Conservation (phyloP, 2,329 filamentous ascomycete species). For the Aspergillus amoenus region DNA sequence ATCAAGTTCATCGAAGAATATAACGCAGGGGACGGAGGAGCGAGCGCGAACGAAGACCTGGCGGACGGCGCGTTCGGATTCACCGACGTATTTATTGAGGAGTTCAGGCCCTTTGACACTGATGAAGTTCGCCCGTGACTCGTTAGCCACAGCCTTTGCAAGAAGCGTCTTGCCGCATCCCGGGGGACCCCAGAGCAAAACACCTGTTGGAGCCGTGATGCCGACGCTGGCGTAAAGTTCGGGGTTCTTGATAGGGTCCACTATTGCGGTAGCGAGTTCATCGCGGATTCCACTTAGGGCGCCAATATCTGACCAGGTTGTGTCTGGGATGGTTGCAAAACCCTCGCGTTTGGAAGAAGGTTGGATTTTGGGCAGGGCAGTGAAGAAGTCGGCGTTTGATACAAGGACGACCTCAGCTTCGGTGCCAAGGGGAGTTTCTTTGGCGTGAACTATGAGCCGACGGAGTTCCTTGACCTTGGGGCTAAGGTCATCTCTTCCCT, state of each 20-base stretch:
- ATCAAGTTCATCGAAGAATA: slow-evolving; percentile 98
- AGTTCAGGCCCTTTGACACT: slow-evolving; percentile 95
- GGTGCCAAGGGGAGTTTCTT: slow-evolving; percentile 50
- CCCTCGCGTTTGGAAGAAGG: slow-evolving; percentile 87
- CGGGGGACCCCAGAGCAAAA: slow-evolving; percentile 93
- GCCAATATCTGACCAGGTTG: slow-evolving; percentile 90
- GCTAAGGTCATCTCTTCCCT: slow-evolving; percentile 38
- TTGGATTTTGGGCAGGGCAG: slow-evolving; percentile 72
- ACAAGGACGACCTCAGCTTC: slow-evolving; percentile 59
- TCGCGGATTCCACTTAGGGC: slow-evolving; percentile 77
- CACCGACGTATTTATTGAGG: slow-evolving; percentile 96
- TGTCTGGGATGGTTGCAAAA: slow-evolving; percentile 89
- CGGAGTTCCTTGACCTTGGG: slow-evolving; percentile 47
- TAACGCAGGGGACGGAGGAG: slow-evolving; percentile 83
- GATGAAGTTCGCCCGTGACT: slow-evolving; percentile 96
- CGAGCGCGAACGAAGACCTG: slow-evolving; percentile 88
- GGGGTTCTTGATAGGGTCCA: slow-evolving; percentile 82
- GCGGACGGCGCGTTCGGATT: slow-evolving; percentile 88
- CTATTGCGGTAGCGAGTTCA: slow-evolving; percentile 80
- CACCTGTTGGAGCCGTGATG: slow-evolving; percentile 77
- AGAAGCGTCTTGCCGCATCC: slow-evolving; percentile 96
- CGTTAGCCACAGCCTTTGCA: slow-evolving; percentile 93
- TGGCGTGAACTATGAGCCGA: slow-evolving; percentile 56
- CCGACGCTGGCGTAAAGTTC: slow-evolving; percentile 74
- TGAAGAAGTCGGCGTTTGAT: slow-evolving; percentile 68